Evolutionary conservation across 2,329 filamentous ascomycete genomes (phyloP).

Genomic region (Fusarium pseudocircinatum): DNA sequence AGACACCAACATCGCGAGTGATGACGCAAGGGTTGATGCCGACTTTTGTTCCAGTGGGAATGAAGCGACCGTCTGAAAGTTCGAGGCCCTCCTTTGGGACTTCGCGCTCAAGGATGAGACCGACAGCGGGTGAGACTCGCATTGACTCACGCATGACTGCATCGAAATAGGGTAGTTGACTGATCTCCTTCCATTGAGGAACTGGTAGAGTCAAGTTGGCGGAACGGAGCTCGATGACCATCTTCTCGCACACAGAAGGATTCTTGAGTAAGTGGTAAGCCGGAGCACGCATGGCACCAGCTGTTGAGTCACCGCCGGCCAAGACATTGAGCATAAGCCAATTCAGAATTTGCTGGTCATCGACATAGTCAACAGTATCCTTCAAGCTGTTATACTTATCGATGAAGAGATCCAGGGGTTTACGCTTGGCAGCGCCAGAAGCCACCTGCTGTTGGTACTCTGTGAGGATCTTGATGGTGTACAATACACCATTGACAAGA

Average conservation of each 20-base stretch:
- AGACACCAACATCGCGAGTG: conserved; percentile 19
- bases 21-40: conserved; percentile 32
- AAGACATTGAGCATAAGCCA: conserved; percentile 37
- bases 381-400: conserved; percentile 32
- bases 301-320: conserved; percentile 32
- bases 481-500: conserved; percentile 15
- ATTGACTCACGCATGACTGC: conserved; percentile 30
- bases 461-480: conserved; percentile 32
- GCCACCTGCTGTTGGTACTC: conserved; percentile 30
- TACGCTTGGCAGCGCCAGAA: conserved; percentile 15
- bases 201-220: conserved; percentile 14
- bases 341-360: conserved; percentile 31
- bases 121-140: conserved; percentile 18
- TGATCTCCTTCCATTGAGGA: conserved; percentile 33
- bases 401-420: conserved; percentile 34
- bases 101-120: conserved; percentile 25
- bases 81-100: conserved; percentile 19
- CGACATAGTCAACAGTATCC: conserved; percentile 27
- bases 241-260: conserved; percentile 1
- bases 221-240: conserved; percentile 20
- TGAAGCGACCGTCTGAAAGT: conserved; percentile 19
- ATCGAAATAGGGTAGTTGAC: conserved; percentile 18
- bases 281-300: conserved; percentile 29
- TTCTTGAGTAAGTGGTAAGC: conserved; percentile 31
- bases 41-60: conserved; percentile 10